A percentile compares a stretch with the other conserved stretches of the same genome.
Conservation (phyloP, 441 rosid genomes). For the Daphne laureola region DNA sequence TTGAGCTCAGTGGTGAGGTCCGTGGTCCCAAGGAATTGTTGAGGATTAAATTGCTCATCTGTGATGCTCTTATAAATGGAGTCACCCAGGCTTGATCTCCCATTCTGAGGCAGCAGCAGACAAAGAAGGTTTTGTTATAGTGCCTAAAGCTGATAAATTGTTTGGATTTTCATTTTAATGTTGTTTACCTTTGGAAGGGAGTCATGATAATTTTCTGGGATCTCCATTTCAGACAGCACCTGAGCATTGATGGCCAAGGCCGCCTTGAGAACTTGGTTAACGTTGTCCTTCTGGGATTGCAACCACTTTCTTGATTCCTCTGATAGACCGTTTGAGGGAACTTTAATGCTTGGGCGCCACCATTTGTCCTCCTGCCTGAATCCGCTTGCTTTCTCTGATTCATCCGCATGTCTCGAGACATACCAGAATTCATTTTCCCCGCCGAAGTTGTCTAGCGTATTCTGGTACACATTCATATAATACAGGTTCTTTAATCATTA, state of each 20-base stretch:
- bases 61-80: conserved; percentile 51
- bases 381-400: conserved; percentile 15
- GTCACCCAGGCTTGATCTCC: conserved; percentile 54
- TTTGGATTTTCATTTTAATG: not conserved
- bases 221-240: conserved; percentile 53
- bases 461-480: conserved; percentile 17
- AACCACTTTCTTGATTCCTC: conserved; percentile 35
- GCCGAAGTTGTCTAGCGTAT: conserved; percentile 27
- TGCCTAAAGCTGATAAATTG: not conserved
- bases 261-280: conserved; percentile 45
- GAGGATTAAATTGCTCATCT: conserved; percentile 50
- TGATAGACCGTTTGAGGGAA: conserved; percentile 43
- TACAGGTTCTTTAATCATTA: too few species aligned
- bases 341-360: conserved; percentile 54
- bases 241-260: conserved; percentile 50
- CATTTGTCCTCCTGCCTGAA: conserved; percentile 43
- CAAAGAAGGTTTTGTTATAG: not conserved
- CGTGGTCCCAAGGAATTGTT: conserved; percentile 37
- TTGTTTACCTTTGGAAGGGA: conserved; percentile 54
- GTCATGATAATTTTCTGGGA: conserved; percentile 52
- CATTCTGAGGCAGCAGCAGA: conserved; percentile 27
- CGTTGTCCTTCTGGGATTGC: conserved; percentile 38
- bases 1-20: conserved; percentile 52
- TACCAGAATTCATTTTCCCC: conserved; percentile 45
- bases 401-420: conserved; percentile 21